Base-by-base conservation (phyloP, 495 filamentous ascomycete species). In the Hypoxylon crocopeplum region DNA sequence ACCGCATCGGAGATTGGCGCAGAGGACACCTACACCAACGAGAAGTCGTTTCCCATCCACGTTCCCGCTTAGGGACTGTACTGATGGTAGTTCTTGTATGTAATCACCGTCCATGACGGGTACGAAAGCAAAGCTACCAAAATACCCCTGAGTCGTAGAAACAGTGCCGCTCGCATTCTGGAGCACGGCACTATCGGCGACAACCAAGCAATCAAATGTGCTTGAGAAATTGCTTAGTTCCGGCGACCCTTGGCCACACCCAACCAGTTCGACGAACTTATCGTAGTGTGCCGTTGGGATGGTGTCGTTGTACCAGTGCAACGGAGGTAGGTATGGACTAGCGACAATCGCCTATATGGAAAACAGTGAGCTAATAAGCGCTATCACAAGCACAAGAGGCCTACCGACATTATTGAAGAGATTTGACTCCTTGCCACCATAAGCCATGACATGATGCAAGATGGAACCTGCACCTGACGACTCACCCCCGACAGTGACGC, bases 401-500 rank as follows among this genome's bases (percentile, higher is more conserved):
- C 27, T 36, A 48, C 84, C 75, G 7, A 77, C 80, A 44, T 79
- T 77, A 32, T 75, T 66, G 67, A 83, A 84, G 17, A 77, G 74
- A n/a, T 66, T 58, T n/a, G 72, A 69, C 1, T 74, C 66, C 1
- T 55, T 27, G 7, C 72, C 70, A 2, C 63, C 72, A 38, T 73
- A 68, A 20, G 67, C 70, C 58, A 70, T 56, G 19, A 61, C 54
- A 51, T 72, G 61, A 21, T 87, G 80, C 58, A 86, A 79, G 69
- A 86, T 76, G 37, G 86, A 79, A 0, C 85, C 86, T 6, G 77
- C 88, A 21, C 89, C 89, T 2, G 89, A 87, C 5, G 84, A 87
- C 50, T 91, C 84, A 12, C 90, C 90, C 51, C 83, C 79, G 10
- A 92, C 78, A 1, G 90, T 94, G 22, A 92, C 83, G 45, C 78